phyloP scores from a whole-genome alignment of 176 grass and related monocot genomes.

The Lolium rigidum region DNA sequence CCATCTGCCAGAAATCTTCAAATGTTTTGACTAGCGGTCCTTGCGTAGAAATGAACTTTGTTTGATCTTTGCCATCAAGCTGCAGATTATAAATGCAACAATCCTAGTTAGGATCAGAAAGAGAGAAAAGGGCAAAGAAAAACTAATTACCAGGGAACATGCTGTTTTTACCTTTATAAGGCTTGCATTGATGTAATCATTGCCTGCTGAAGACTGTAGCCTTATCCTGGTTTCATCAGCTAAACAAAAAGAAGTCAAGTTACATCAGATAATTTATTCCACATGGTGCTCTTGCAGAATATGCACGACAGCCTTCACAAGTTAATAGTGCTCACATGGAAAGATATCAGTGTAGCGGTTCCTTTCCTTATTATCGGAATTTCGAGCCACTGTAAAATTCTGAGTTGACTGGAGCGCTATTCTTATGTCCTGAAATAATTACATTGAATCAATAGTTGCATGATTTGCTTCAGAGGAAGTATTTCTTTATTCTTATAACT shows the following conservation, averaged over 20 bases:
- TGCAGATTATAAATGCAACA: constrained; percentile 34
- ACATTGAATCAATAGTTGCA: not conserved
- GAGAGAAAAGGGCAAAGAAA: not conserved
- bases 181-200: constrained; percentile 92
- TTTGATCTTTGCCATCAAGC: constrained; percentile 37
- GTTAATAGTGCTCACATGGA: constrained; percentile 66
- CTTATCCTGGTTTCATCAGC: constrained; percentile 66
- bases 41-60: constrained; percentile 88
- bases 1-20: constrained; percentile 97
- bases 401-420: not conserved
- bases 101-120: not conserved
- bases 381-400: constrained; percentile 56
- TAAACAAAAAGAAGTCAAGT: constrained; percentile 32
- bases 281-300: not conserved
- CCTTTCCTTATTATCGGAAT: constrained; percentile 62
- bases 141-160: not conserved
- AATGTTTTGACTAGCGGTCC: constrained; percentile 76
- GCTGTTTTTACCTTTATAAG: constrained; percentile 60
- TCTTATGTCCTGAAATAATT: constrained; percentile 30
- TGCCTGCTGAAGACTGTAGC: constrained; percentile 39
- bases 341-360: constrained; percentile 91
- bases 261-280: constrained; percentile 13
- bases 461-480: not conserved
- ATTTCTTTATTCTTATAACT: constrained; percentile 19
- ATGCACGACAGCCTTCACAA: constrained; percentile 24